phyloP scores from a whole-genome alignment of 495 filamentous ascomycete species.

The Hypoxylon cercidicola region DNA sequence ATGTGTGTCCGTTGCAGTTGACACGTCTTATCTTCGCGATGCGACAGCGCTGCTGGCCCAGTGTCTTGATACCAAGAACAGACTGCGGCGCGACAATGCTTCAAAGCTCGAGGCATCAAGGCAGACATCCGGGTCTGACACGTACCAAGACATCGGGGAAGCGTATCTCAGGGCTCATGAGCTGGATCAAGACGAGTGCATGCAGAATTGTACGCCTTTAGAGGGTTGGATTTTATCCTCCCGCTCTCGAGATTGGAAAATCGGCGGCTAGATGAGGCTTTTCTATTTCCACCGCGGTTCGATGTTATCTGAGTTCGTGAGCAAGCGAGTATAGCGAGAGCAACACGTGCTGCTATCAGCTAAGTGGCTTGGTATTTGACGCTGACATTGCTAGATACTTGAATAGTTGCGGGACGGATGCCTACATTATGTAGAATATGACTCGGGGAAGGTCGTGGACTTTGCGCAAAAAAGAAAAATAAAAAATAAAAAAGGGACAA shows the following conservation, averaged over 20 bases:
- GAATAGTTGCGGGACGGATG: too few species aligned
- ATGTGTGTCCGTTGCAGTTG: not conserved
- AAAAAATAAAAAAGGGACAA: too few species aligned
- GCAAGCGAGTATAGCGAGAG: not conserved
- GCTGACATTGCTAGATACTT: too few species aligned
- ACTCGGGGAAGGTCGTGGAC: too few species aligned
- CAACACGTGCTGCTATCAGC: not conserved
- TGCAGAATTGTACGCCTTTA: not conserved
- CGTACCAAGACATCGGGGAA: conserved; percentile 5
- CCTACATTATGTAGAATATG: too few species aligned
- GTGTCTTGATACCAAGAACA: conserved; percentile 2
- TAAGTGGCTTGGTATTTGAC: not conserved
- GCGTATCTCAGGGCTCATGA: not conserved
- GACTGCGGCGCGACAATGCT: not conserved
- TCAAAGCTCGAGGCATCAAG: not conserved
- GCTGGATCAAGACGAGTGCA: not conserved
- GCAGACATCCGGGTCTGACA: too few species aligned
- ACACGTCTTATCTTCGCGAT: not conserved
- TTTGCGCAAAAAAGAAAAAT: too few species aligned
- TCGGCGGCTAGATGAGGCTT: conserved; percentile 8
- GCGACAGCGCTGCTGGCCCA: conserved; percentile 4
- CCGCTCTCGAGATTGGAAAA: conserved; percentile 1
- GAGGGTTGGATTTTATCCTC: not conserved
- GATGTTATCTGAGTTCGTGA: not conserved
- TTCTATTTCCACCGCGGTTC: conserved; percentile 12